Evolutionary conservation across 1,284 basidiomycete genomes (phyloP).

Genomic region (Papiliotrema laurentii): DNA sequence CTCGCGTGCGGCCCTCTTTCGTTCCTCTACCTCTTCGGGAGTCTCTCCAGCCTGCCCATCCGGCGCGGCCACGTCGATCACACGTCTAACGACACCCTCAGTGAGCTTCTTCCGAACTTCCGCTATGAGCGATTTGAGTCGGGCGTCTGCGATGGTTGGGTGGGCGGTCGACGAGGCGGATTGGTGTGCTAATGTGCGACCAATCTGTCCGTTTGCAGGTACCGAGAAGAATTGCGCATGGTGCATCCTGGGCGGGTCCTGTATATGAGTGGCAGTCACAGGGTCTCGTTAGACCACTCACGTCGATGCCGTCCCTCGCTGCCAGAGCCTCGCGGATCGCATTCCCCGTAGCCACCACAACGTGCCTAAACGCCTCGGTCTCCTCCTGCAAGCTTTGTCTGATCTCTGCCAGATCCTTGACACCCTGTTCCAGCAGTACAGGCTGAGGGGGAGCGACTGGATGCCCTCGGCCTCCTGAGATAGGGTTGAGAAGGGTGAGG

Average conservation of each 20-base stretch:
- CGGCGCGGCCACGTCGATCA: background rate
- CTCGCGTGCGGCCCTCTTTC: constrained; percentile 27
- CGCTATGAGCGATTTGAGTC: constrained; percentile 28
- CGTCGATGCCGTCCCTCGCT: constrained; percentile 28
- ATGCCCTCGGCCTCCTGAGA: constrained; percentile 24
- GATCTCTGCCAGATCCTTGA: constrained; percentile 69
- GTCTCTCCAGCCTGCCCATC: background rate
- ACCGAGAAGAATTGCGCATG: constrained; percentile 30
- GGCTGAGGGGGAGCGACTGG: constrained; percentile 40
- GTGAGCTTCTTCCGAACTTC: constrained; percentile 27
- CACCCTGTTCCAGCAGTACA: constrained; percentile 62
- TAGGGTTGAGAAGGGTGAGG: constrained; percentile 41
- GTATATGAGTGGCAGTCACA: background rate
- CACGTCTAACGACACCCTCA: constrained; percentile 6
- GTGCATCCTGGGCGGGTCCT: constrained; percentile 23
- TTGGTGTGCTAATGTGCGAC: constrained; percentile 16
- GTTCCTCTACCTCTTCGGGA: constrained; percentile 23
- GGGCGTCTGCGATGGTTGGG: constrained; percentile 39
- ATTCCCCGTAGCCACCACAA: constrained; percentile 67
- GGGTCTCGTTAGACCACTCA: constrained; percentile 10
- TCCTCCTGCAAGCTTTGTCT: constrained; percentile 64
- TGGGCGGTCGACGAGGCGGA: constrained; percentile 40
- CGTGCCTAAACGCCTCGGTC: constrained; percentile 61
- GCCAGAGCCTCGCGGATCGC: constrained; percentile 57
- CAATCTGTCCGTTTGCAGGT: constrained; percentile 7